A percentile compares a stretch with the other conserved stretches of the same genome.
These are phyloP conservation scores for Juncus effusus DNA, from an alignment of 176 grass and related monocot species.

Conservation along the genomic window DNA sequence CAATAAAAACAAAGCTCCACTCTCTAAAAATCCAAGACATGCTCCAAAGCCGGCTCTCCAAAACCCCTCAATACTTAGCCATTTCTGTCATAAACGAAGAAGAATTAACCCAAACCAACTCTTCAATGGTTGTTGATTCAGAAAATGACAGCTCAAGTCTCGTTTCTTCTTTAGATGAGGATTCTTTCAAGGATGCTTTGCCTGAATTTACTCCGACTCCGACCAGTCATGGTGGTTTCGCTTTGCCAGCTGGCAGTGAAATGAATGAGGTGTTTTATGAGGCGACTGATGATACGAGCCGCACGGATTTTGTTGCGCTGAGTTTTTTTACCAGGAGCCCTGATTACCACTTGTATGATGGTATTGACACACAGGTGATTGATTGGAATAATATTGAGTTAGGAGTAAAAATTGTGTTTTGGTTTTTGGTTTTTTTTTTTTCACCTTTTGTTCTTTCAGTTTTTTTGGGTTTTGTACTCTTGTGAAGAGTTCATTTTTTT, in stretches of 20 bases:
- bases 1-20: constrained; percentile 90
- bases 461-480: not conserved
- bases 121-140: constrained; percentile 33
- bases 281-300: constrained; percentile 58
- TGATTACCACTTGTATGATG: constrained; percentile 87
- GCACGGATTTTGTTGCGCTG: constrained; percentile 81
- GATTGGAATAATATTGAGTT: not conserved
- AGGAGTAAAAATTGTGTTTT: not conserved
- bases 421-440: not conserved
- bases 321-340: constrained; percentile 68
- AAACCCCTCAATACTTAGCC: constrained; percentile 60
- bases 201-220: constrained; percentile 57
- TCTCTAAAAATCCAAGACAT: constrained; percentile 87
- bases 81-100: constrained; percentile 84
- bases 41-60: constrained; percentile 59
- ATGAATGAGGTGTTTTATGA: constrained; percentile 76
- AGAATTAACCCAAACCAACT: constrained; percentile 32
- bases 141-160: constrained; percentile 24
- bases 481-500: not conserved
- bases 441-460: not conserved
- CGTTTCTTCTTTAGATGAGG: constrained; percentile 59
- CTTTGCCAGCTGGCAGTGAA: constrained; percentile 34
- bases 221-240: constrained; percentile 35
- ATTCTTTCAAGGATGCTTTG: constrained; percentile 88
- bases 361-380: constrained; percentile 89